These are phyloP conservation scores for Yarrowia sp. DNA, from an alignment of 805 yeast genomes.

Conservation along the genomic window DNA sequence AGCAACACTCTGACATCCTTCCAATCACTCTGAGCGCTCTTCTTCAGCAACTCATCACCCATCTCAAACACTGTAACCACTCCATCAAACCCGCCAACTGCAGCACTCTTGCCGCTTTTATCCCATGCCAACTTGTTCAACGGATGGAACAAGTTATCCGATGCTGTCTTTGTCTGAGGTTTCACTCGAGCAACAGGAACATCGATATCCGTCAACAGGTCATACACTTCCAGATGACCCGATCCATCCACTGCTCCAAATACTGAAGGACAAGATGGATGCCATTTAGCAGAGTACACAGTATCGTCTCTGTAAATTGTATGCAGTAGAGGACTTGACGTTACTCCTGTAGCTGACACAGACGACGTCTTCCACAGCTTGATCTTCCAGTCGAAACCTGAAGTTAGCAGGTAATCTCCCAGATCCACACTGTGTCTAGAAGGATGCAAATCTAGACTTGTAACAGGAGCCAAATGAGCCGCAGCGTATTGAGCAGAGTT, in stretches of 20 bases:
- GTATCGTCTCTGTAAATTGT: conserved; percentile 32
- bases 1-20: not conserved
- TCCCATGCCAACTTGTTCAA: conserved; percentile 39
- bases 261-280: conserved; percentile 38
- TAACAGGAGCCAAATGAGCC: conserved; percentile 42
- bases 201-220: conserved; percentile 38
- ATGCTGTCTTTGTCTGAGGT: conserved; percentile 27
- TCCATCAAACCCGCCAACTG: conserved; percentile 41
- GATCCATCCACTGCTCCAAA: conserved; percentile 41
- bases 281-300: conserved; percentile 43
- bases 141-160: conserved; percentile 30
- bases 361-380: conserved; percentile 37
- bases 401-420: conserved; percentile 37
- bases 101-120: conserved; percentile 33
- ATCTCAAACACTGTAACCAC: conserved; percentile 38
- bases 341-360: not conserved
- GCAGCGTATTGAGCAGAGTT: conserved; percentile 29
- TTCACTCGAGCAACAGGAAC: conserved; percentile 34
- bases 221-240: conserved; percentile 43
- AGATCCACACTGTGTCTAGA: conserved; percentile 33
- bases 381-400: conserved; percentile 42
- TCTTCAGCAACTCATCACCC: not conserved
- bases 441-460: conserved; percentile 37
- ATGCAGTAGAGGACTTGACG: conserved; percentile 8
- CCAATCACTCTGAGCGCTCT: conserved; percentile 3